These are phyloP conservation scores for Aureobasidium sp. DNA, from an alignment of 2,329 filamentous ascomycete genomes.

Conservation along the genomic window DNA sequence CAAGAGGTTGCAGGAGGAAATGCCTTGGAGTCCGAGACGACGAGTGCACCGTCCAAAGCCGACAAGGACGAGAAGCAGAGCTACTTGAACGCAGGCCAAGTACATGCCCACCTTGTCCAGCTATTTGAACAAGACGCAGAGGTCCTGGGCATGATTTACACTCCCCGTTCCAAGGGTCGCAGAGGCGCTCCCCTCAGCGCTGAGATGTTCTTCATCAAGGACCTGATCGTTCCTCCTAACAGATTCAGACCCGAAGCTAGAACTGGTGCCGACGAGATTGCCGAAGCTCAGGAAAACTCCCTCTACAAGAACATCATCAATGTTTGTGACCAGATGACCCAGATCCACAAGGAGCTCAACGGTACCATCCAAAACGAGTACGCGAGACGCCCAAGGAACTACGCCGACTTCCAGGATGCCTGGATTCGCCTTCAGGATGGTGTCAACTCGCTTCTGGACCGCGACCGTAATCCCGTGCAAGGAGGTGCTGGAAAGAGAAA, in stretches of 20 bases:
- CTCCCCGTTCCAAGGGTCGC: constrained; percentile 55
- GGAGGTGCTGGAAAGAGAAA: constrained; percentile 68
- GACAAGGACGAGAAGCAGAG: constrained; percentile 45
- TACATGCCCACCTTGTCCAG: constrained; percentile 65
- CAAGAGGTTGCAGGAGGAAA: constrained; percentile 39
- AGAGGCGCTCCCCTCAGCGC: constrained; percentile 52
- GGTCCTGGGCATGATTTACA: constrained; percentile 76
- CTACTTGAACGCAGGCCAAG: constrained; percentile 76
- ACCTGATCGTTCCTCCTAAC: constrained; percentile 83
- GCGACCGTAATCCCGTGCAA: constrained; percentile 73
- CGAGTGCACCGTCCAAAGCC: constrained; percentile 20
- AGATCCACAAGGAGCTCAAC: constrained; percentile 62
- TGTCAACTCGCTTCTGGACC: constrained; percentile 89
- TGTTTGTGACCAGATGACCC: constrained; percentile 61
- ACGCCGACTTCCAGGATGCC: constrained; percentile 68
- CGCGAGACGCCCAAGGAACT: constrained; percentile 48
- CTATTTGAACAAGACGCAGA: constrained; percentile 85
- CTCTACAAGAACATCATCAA: constrained; percentile 80
- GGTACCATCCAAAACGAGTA: constrained; percentile 36
- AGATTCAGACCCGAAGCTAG: constrained; percentile 79
- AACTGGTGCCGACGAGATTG: constrained; percentile 70
- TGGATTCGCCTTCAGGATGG: constrained; percentile 79
- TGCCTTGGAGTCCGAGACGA: constrained; percentile 40
- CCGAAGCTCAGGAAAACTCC: constrained; percentile 80
- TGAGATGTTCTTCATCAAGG: constrained; percentile 91